Percentiles rank a stretch among this genome's conserved stretches.
Evolutionary conservation across 1,139 yeast genomes (phyloP).

Genomic region (Diutina ranongensis): DNA sequence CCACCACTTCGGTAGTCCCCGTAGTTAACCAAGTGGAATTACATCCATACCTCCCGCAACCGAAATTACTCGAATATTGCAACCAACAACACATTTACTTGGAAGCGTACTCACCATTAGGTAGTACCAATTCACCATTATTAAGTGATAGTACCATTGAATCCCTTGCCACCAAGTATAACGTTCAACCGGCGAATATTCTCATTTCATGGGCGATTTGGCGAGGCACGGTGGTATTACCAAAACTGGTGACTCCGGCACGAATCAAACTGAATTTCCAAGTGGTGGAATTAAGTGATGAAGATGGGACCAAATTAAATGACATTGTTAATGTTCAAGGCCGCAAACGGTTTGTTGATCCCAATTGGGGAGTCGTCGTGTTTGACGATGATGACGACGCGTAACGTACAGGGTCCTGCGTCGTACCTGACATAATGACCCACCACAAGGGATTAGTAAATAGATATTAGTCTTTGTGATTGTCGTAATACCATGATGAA

Average conservation of each 20-base stretch:
- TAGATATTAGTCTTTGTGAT: too few relatives aligned
- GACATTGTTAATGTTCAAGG: constrained; percentile 8
- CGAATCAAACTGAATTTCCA: constrained; percentile 52
- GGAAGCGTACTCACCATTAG: constrained; percentile 78
- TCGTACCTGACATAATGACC: neutral
- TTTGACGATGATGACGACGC: constrained; percentile 2
- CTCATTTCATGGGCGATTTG: constrained; percentile 63
- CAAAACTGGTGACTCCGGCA: constrained; percentile 53
- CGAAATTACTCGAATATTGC: constrained; percentile 45
- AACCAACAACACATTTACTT: constrained; percentile 42
- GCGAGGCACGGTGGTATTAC: constrained; percentile 60
- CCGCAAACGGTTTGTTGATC: constrained; percentile 11
- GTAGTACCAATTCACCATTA: constrained; percentile 56
- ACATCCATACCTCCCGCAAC: constrained; percentile 69
- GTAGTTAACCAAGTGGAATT: constrained; percentile 65
- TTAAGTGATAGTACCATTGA: constrained; percentile 37
- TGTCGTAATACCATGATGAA: neutral
- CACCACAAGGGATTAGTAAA: too few relatives aligned
- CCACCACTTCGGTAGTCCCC: constrained; percentile 31
- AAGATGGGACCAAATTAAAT: neutral
- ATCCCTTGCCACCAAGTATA: constrained; percentile 39
- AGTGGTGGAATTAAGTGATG: constrained; percentile 33
- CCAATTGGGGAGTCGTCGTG: constrained; percentile 9
- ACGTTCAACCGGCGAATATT: constrained; percentile 50
- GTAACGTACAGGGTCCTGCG: neutral